Percentiles rank a stretch among this genome's conserved stretches.
phyloP scores from a whole-genome alignment of 352 stramenopile genomes.

The Globisporangium nodosum region DNA sequence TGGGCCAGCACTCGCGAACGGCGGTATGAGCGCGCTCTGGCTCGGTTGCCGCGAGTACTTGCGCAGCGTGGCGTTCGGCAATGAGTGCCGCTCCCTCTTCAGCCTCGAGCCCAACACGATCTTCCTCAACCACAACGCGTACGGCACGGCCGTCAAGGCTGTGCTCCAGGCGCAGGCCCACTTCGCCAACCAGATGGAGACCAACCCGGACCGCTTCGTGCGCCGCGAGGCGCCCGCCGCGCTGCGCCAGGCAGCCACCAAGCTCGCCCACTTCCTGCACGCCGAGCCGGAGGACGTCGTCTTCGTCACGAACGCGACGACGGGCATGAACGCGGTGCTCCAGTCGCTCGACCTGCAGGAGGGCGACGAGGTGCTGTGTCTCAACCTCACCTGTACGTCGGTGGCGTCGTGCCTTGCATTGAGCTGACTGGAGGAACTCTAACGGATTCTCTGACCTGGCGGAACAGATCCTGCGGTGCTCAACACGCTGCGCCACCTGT shows the following conservation, averaged over 20 bases:
- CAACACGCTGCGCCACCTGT: slow-evolving; percentile 79
- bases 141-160: slow-evolving; percentile 63
- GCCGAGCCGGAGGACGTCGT: slow-evolving; percentile 75
- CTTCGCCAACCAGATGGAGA: slow-evolving; percentile 87
- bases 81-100: slow-evolving; percentile 66
- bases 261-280: slow-evolving; percentile 63
- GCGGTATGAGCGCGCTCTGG: slow-evolving; percentile 69
- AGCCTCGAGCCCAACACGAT: slow-evolving; percentile 73
- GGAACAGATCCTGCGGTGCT: slow-evolving; percentile 66
- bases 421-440: neutral
- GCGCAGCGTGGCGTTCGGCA: slow-evolving; percentile 54
- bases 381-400: slow-evolving; percentile 80
- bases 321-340: slow-evolving; percentile 80
- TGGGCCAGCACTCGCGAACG: neutral
- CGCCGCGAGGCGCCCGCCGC: slow-evolving; percentile 53
- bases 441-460: slow-evolving; percentile 3
- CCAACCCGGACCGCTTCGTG: slow-evolving; percentile 83
- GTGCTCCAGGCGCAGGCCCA: slow-evolving; percentile 80
- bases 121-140: slow-evolving; percentile 84
- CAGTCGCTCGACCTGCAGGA: slow-evolving; percentile 83
- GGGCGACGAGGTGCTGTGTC: slow-evolving; percentile 83
- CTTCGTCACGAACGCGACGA: slow-evolving; percentile 84
- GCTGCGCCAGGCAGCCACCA: slow-evolving; percentile 54
- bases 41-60: slow-evolving; percentile 54
- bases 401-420: neutral